Evolutionary conservation across 2,329 filamentous ascomycete genomes (phyloP).

Genomic region (Nemania sp.): DNA sequence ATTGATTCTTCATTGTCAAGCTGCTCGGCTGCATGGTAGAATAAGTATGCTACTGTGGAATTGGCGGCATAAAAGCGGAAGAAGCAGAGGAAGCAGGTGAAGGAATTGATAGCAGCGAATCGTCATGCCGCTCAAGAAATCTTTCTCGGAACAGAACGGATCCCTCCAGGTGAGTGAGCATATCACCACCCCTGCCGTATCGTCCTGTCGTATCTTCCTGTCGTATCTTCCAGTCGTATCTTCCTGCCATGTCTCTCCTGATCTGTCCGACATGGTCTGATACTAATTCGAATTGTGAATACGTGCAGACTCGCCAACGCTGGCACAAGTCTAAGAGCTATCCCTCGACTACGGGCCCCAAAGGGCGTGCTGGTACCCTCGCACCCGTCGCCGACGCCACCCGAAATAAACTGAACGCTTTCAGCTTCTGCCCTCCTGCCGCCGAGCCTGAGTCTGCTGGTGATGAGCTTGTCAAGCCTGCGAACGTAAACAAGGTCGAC

Average conservation of each 20-base stretch:
- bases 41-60: conserved; percentile 29
- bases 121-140: conserved; percentile 47
- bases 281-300: neutral
- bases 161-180: conserved; percentile 36
- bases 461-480: conserved; percentile 24
- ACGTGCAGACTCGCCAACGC: conserved; percentile 38
- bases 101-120: too few relatives aligned
- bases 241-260: neutral
- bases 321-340: conserved; percentile 61
- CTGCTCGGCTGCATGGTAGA: conserved; percentile 4
- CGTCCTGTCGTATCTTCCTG: too few relatives aligned
- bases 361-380: too few relatives aligned
- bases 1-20: neutral
- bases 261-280: neutral
- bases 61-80: conserved; percentile 3
- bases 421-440: conserved; percentile 54
- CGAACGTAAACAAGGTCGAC: conserved; percentile 10
- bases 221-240: too few relatives aligned
- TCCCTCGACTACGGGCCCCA: too few relatives aligned
- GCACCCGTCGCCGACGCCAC: conserved; percentile 60
- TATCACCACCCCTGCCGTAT: neutral
- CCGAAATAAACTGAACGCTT: conserved; percentile 62
- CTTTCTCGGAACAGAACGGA: conserved; percentile 45
- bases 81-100: neutral
- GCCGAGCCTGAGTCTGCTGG: conserved; percentile 29